A percentile compares a stretch with the other conserved stretches of the same genome.
Evolutionary conservation across 73 alveolate species (phyloP).

Genomic region (Durusdinium trenchii): DNA sequence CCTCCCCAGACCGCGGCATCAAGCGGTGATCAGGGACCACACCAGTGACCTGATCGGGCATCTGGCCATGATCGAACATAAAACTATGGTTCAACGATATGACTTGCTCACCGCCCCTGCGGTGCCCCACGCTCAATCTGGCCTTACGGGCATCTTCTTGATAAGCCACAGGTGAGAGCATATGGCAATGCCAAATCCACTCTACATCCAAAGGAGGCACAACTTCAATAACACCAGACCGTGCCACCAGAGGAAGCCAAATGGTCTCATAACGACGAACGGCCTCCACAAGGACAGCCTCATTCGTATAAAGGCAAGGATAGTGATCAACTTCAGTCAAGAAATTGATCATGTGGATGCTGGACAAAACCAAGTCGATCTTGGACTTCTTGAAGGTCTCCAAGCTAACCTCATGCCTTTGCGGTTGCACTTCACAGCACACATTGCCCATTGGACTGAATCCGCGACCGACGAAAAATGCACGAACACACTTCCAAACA

Average conservation of each 20-base stretch:
- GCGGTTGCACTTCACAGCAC: neutral
- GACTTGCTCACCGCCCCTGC: too few species aligned
- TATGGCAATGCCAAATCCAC: constrained; percentile 42
- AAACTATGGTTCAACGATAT: too few species aligned
- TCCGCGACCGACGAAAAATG: too few species aligned
- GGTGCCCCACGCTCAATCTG: too few species aligned
- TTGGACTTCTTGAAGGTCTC: neutral
- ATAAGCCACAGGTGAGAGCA: neutral
- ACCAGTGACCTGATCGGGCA: neutral
- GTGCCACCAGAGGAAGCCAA: constrained; percentile 13
- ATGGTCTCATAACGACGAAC: neutral
- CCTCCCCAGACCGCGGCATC: neutral
- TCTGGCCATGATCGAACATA: too few species aligned
- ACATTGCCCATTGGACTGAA: neutral
- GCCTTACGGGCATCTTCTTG: neutral
- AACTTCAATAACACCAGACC: neutral
- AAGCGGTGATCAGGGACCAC: neutral
- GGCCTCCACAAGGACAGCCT: neutral
- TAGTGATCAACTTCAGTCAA: neutral
- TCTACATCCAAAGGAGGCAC: constrained; percentile 35
- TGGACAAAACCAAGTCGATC: neutral
- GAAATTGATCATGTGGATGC: neutral
- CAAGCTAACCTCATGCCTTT: neutral
- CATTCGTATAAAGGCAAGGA: constrained; percentile 2
- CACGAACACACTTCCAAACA: neutral